phyloP scores from a whole-genome alignment of 2,329 filamentous ascomycete species.

The Nannizziopsis arthrosporioides region DNA sequence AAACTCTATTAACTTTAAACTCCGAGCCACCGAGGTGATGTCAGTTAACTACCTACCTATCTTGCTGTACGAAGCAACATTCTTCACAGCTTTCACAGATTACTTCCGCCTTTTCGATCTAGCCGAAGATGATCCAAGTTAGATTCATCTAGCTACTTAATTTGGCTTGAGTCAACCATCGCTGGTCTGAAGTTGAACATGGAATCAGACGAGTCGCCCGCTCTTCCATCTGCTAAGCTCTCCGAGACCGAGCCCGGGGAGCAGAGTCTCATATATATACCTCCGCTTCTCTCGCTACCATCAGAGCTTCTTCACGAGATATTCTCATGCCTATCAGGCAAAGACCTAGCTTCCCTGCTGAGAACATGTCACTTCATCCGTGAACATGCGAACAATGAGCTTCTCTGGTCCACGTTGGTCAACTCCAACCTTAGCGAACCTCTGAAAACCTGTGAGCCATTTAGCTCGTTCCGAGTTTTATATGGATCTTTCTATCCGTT shows the following conservation, averaged over 20 bases:
- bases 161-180: too few species aligned
- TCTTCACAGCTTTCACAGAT: too few species aligned
- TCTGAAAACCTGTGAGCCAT: constrained; percentile 48
- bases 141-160: too few species aligned
- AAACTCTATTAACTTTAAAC: not conserved
- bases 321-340: constrained; percentile 51
- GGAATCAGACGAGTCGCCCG: too few species aligned
- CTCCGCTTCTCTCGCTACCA: constrained; percentile 44
- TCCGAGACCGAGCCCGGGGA: not conserved
- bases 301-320: constrained; percentile 65
- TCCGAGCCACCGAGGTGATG: not conserved
- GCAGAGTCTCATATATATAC: not conserved
- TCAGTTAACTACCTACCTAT: not conserved
- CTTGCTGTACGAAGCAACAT: too few species aligned
- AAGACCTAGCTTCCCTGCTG: constrained; percentile 51
- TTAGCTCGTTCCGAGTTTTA: constrained; percentile 55
- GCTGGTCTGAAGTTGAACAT: too few species aligned
- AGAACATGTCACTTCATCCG: constrained; percentile 52
- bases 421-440: constrained; percentile 53
- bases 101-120: too few species aligned
- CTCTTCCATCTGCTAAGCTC: not conserved
- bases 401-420: constrained; percentile 60
- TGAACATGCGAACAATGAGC: constrained; percentile 51
- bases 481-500: constrained; percentile 63
- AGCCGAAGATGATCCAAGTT: too few species aligned